Conservation (phyloP, 768 basidiomycete species). For the Dacryopinax primogenitus region DNA sequence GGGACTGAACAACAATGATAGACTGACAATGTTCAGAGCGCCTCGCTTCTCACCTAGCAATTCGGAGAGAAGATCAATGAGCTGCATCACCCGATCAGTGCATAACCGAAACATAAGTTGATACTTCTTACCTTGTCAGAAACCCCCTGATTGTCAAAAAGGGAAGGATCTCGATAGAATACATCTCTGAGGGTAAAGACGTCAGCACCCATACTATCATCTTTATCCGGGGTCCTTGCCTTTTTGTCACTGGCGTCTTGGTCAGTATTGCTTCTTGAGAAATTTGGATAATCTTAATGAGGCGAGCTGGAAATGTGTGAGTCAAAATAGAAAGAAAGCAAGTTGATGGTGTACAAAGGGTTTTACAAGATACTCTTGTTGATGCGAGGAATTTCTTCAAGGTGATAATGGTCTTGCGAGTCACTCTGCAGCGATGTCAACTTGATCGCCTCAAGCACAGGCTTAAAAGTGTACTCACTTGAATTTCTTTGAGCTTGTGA, state of each 20-base stretch:
- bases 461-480: too few species aligned
- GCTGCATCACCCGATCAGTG: constrained; percentile 31
- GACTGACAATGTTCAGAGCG: constrained; percentile 64
- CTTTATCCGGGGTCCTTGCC: not conserved
- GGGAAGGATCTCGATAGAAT: constrained; percentile 67
- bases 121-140: constrained; percentile 54
- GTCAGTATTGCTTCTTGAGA: not conserved
- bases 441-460: too few species aligned
- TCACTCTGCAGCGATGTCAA: too few species aligned
- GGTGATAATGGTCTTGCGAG: too few species aligned
- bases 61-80: constrained; percentile 82
- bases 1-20: not conserved
- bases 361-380: too few species aligned
- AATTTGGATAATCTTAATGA: not conserved
- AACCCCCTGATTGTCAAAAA: constrained; percentile 65
- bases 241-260: not conserved
- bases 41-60: constrained; percentile 59
- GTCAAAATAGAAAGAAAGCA: not conserved
- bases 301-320: not conserved
- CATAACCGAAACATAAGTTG: constrained; percentile 8
- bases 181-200: constrained; percentile 46
- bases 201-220: not conserved
- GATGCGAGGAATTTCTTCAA: too few species aligned
- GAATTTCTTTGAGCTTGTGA: too few species aligned
- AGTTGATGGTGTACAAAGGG: too few species aligned